Base-by-base conservation (phyloP, 768 basidiomycete species). In the Boletales sp. region DNA sequence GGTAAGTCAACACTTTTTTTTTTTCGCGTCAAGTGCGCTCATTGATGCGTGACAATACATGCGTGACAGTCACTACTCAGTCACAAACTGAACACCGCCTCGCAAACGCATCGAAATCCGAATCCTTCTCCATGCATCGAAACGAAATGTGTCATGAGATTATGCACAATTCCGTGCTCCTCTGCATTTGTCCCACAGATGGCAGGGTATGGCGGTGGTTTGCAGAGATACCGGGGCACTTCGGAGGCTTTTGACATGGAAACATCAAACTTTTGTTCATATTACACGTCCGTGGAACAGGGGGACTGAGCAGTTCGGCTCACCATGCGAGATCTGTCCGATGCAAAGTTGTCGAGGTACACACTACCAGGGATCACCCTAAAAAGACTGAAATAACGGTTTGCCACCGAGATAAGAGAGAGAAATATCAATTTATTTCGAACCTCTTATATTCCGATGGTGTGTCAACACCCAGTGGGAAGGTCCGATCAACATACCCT, bases 321-420 rank as follows among this genome's bases (percentile, higher is more conserved):
- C 55, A 84, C 84, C 86, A 89, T 88, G 65, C 88, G 86, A 47
- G 85, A 84, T 59, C 86, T 73, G 64, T 89, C 84, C 17, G 86
- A 87, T 10, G 85, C 83, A 69, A 89, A 87, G 57, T 79, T 60
- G 21, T 21, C 21, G 38, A 87, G 64, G 60, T 74, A 86, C 12
- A 65, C 63, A 31, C 64, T 51, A 15, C 75, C 80, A 50, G 78
- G 73, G 50, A 89, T 67, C 31, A 86, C 74, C 61, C 86, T 76
- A 65, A 87, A 87, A 41, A 73, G 57, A 62, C 86, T 88, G 60
- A 45, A 41, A 54, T 46, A 38, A 25, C 30, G 3, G 28, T 51
- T 55, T 48, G 39, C 15, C 31, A 37, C 48, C 34, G 48, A 52
- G 39, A 42, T 54, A 54, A 43, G 9, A 19, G 31, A 25, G 41